Evolutionary conservation across 2,329 filamentous ascomycete genomes (phyloP).

Genomic region (Ascochyta clinopodiicola): DNA sequence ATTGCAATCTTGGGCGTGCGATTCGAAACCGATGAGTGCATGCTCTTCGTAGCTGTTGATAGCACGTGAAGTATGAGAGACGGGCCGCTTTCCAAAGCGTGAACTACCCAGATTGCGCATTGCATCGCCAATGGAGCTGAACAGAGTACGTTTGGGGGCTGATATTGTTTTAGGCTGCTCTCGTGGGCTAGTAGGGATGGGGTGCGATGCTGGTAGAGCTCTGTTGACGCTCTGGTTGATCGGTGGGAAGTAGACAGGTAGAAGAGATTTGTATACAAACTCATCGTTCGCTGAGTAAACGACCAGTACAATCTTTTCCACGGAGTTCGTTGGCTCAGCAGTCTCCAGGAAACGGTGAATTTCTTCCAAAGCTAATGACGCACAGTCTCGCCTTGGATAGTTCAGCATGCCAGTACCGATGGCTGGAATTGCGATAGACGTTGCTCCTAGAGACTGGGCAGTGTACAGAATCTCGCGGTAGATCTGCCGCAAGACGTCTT

Average conservation of each 20-base stretch:
- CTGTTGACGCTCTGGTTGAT: constrained; percentile 21
- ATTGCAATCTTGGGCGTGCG: constrained; percentile 32
- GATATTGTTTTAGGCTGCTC: neutral
- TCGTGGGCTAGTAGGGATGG: neutral
- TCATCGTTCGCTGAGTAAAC: constrained; percentile 41
- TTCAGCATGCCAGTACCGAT: constrained; percentile 42
- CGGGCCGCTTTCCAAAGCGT: constrained; percentile 11
- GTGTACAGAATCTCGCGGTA: constrained; percentile 37
- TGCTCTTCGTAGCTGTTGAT: constrained; percentile 28
- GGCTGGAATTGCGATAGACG: constrained; percentile 42
- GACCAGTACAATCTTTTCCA: constrained; percentile 42
- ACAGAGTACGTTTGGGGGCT: constrained; percentile 23
- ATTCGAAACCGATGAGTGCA: constrained; percentile 34
- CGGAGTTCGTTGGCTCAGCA: constrained; percentile 19
- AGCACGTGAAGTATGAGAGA: constrained; percentile 18
- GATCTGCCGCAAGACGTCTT: constrained; percentile 35
- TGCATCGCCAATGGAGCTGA: constrained; percentile 30
- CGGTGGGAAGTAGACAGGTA: constrained; percentile 43
- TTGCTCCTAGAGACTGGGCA: constrained; percentile 32
- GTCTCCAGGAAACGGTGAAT: constrained; percentile 41
- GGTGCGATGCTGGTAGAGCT: constrained; percentile 9
- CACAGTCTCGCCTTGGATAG: constrained; percentile 37
- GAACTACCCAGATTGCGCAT: constrained; percentile 31
- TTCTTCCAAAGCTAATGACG: constrained; percentile 43
- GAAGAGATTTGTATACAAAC: constrained; percentile 38